Evolutionary conservation across 257 asterid genomes (phyloP).

Genomic region (Solanum lignicaule): DNA sequence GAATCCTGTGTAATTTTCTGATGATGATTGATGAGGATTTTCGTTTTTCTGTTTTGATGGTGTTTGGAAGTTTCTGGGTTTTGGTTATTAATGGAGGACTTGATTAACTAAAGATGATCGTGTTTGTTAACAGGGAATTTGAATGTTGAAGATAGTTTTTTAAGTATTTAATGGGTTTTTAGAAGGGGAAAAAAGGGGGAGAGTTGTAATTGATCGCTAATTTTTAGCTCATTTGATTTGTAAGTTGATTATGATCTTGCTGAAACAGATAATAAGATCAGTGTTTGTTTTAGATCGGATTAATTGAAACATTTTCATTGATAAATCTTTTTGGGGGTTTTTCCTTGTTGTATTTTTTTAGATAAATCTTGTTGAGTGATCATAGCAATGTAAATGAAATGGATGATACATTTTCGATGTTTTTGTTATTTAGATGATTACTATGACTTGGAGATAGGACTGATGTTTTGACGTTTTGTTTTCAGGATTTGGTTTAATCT

Average conservation of each 20-base stretch:
- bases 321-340: not conserved
- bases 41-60: not conserved
- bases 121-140: not conserved
- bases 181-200: not conserved
- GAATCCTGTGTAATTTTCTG: not conserved
- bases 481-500: constrained; percentile 4
- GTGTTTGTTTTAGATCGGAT: not conserved
- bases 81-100: not conserved
- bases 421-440: not conserved
- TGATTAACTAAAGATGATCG: not conserved
- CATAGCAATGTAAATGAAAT: not conserved
- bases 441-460: not conserved
- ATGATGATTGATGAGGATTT: not conserved
- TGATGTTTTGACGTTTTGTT: not conserved
- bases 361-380: not conserved
- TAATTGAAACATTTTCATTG: not conserved
- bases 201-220: not conserved
- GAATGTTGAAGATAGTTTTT: not conserved
- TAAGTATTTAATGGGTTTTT: not conserved
- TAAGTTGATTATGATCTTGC: not conserved
- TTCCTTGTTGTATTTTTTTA: not conserved
- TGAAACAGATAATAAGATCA: not conserved
- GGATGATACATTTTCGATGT: not conserved
- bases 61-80: constrained; percentile 1
- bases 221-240: not conserved